Evolutionary conservation across 192 early-diverging fungal genomes (phyloP).

Genomic region (Entomortierella parvispora): DNA sequence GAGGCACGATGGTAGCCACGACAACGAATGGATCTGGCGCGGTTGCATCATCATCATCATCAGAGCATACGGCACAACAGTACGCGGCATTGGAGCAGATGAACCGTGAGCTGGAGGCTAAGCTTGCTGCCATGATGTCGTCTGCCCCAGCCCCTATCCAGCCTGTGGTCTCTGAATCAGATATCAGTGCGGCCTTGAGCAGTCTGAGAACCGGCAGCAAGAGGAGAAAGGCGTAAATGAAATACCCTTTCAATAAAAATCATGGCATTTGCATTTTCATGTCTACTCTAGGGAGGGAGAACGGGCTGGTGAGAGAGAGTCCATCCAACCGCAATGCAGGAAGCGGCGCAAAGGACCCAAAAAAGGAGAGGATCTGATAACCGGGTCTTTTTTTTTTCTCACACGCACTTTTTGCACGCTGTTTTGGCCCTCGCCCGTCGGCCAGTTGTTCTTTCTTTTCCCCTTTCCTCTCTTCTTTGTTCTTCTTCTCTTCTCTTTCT

Average conservation of each 20-base stretch:
- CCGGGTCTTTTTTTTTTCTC: no score
- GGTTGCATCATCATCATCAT: conserved; percentile 8
- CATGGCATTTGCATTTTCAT: no score
- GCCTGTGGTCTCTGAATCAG: conserved; percentile 22
- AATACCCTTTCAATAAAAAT: not conserved
- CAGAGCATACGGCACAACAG: conserved; percentile 2
- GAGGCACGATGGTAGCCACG: not conserved
- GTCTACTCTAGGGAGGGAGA: no score
- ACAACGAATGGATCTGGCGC: not conserved
- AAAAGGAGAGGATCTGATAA: no score
- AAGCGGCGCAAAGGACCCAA: no score
- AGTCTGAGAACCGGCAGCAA: conserved; percentile 36
- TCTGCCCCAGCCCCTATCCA: conserved; percentile 23
- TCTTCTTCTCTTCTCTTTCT: not conserved
- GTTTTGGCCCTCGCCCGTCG: not conserved
- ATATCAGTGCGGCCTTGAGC: conserved; percentile 45
- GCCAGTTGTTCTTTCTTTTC: not conserved
- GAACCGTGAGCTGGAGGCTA: conserved; percentile 30
- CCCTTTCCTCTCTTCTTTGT: not conserved
- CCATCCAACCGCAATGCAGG: no score
- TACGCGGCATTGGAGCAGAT: conserved; percentile 23
- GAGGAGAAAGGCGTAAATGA: conserved; percentile 32
- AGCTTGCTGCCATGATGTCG: conserved; percentile 29
- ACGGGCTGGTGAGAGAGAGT: no score
- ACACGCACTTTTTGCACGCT: no score